Percentiles rank a stretch among this genome's conserved stretches.
Conservation (phyloP, 495 filamentous ascomycete species). For the Extremus antarcticus region DNA sequence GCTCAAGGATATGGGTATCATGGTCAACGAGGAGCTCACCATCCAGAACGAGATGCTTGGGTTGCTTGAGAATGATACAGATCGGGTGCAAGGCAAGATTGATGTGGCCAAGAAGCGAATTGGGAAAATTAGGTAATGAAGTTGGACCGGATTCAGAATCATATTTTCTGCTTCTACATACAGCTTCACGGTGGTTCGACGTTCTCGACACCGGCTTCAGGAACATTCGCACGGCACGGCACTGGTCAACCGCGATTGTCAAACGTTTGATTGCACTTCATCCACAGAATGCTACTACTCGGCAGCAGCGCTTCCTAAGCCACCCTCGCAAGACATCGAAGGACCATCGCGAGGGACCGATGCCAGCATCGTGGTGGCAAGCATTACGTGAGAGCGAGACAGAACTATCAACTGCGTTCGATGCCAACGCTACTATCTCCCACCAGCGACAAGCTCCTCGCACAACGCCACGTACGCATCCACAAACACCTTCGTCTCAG, state of each 20-base stretch:
- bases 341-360: too few relatives aligned
- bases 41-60: constrained; percentile 74
- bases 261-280: too few relatives aligned
- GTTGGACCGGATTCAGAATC: neutral
- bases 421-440: neutral
- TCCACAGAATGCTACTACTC: too few relatives aligned
- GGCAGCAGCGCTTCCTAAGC: too few relatives aligned
- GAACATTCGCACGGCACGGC: too few relatives aligned
- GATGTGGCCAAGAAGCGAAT: constrained; percentile 70
- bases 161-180: neutral
- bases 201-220: too few relatives aligned
- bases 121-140: constrained; percentile 48
- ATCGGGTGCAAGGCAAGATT: constrained; percentile 64
- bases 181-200: too few relatives aligned
- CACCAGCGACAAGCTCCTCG: constrained; percentile 8
- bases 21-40: constrained; percentile 76
- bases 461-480: constrained; percentile 13
- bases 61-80: constrained; percentile 63
- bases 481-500: constrained; percentile 11
- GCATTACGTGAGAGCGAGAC: too few relatives aligned
- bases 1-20: constrained; percentile 76
- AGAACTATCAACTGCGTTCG: too few relatives aligned
- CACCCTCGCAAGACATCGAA: too few relatives aligned
- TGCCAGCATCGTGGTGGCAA: too few relatives aligned
- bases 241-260: too few relatives aligned